A percentile compares a stretch with the other conserved stretches of the same genome.
These are phyloP conservation scores for Diplodia scrobiculata DNA, from an alignment of 2,329 filamentous ascomycete species.

Conservation along the genomic window DNA sequence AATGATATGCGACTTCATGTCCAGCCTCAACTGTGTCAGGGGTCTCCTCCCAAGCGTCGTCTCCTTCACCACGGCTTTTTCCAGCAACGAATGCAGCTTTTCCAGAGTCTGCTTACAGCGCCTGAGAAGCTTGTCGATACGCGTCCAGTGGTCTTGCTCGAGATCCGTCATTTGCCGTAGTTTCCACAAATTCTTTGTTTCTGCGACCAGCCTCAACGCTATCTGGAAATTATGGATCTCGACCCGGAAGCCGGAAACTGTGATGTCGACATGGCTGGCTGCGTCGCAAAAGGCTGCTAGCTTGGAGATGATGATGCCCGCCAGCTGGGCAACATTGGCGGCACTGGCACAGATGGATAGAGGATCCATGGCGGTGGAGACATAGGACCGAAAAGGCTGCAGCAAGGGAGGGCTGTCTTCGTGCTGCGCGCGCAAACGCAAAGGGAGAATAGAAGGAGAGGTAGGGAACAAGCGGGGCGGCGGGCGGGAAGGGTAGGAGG, in stretches of 20 bases:
- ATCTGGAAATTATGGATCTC: conserved; percentile 23
- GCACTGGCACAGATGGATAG: conserved; percentile 28
- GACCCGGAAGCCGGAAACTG: conserved; percentile 15
- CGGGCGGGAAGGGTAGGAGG: not conserved
- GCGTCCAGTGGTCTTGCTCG: conserved; percentile 21
- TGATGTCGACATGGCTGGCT: conserved; percentile 23
- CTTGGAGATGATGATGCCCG: conserved; percentile 22
- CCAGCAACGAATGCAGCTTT: not conserved
- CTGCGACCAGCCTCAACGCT: conserved; percentile 1
- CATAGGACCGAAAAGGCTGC: conserved; percentile 15
- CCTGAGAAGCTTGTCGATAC: conserved; percentile 7
- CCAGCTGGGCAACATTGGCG: conserved; percentile 25
- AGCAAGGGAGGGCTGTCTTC: not conserved
- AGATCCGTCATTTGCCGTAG: conserved; percentile 4
- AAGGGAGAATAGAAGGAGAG: not conserved
- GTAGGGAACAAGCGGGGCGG: not conserved
- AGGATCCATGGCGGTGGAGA: conserved; percentile 26
- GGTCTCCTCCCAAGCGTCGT: conserved; percentile 5
- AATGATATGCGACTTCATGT: conserved; percentile 26
- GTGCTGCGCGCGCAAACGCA: not conserved
- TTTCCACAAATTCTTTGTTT: not conserved
- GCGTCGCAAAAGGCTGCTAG: conserved; percentile 19
- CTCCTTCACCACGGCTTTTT: not conserved
- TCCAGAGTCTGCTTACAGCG: conserved; percentile 16
- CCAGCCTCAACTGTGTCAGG: conserved; percentile 15